Conservation (phyloP, 176 grass and related monocot species). For the Aegilops longissima region DNA sequence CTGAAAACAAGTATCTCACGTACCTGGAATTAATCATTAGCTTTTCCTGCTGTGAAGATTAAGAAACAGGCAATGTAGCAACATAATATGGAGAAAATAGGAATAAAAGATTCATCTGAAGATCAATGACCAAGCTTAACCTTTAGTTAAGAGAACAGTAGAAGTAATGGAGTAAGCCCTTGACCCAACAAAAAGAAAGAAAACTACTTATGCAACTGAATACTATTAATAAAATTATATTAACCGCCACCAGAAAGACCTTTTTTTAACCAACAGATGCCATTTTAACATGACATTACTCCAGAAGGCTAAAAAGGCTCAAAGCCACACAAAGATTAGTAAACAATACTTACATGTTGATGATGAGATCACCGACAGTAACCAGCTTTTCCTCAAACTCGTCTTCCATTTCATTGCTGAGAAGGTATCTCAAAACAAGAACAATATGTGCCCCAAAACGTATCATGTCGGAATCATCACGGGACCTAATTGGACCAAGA, state of each 20-base stretch:
- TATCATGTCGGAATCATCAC: slow-evolving; percentile 80
- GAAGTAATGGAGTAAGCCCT: not conserved
- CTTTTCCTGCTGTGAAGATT: slow-evolving; percentile 4
- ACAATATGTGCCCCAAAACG: slow-evolving; percentile 91
- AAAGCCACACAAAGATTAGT: not conserved
- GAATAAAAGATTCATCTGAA: not conserved
- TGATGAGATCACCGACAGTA: slow-evolving; percentile 82
- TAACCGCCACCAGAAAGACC: not conserved
- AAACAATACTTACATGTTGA: slow-evolving; percentile 65
- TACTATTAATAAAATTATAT: not conserved
- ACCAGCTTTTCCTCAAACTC: slow-evolving; percentile 78
- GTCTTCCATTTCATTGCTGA: slow-evolving; percentile 76
- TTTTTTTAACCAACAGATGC: slow-evolving; percentile 12
- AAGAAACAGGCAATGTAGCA: slow-evolving; percentile 12
- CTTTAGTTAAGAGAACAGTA: not conserved
- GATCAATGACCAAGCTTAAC: not conserved
- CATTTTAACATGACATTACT: not conserved
- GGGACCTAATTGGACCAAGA: slow-evolving; percentile 48
- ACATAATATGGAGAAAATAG: slow-evolving; percentile 11
- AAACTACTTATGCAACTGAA: not conserved
- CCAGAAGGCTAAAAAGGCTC: not conserved
- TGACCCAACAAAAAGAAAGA: not conserved
- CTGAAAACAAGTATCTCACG: slow-evolving; percentile 83
- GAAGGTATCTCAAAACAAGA: slow-evolving; percentile 82
- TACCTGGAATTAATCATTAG: slow-evolving; percentile 67